phyloP scores from a whole-genome alignment of 345 rosid genomes.

The Citrus mangshanensis region DNA sequence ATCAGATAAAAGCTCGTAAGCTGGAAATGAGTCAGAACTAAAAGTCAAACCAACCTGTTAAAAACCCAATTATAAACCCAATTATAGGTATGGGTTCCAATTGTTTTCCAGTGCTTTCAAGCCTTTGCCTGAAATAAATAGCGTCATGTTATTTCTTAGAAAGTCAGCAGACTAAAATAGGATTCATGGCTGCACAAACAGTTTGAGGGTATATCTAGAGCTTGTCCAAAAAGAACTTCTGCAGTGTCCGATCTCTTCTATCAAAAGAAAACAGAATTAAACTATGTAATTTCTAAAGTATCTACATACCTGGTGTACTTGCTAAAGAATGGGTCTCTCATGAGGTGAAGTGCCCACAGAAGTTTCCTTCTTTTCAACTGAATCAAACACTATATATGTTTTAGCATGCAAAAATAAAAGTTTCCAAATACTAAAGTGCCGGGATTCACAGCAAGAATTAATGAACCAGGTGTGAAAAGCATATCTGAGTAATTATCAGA shows the following conservation, averaged over 20 bases:
- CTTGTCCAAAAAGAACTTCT: no score
- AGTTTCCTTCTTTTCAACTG: conserved; percentile 83
- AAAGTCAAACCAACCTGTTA: conserved; percentile 49
- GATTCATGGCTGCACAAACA: no score
- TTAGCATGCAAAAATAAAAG: conserved; percentile 2
- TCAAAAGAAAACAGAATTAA: background rate
- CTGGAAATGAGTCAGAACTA: background rate
- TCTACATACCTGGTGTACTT: conserved; percentile 65
- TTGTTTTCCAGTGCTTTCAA: conserved; percentile 56
- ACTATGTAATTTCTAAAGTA: background rate
- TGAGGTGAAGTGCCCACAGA: conserved; percentile 81
- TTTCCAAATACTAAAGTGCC: background rate
- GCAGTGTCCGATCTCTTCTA: background rate
- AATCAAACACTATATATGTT: conserved; percentile 14
- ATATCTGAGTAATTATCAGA: background rate
- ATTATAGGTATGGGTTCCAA: conserved; percentile 71
- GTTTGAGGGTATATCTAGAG: no score
- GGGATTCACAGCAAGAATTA: background rate
- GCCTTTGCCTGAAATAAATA: conserved; percentile 57
- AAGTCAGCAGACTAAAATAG: no score
- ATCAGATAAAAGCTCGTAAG: background rate
- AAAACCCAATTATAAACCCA: conserved; percentile 60
- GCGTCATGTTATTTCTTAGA: background rate
- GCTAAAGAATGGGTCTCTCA: conserved; percentile 97
- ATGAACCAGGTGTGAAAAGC: conserved; percentile 2